phyloP scores from a whole-genome alignment of 306 rosid species.

The Vicia faba region DNA sequence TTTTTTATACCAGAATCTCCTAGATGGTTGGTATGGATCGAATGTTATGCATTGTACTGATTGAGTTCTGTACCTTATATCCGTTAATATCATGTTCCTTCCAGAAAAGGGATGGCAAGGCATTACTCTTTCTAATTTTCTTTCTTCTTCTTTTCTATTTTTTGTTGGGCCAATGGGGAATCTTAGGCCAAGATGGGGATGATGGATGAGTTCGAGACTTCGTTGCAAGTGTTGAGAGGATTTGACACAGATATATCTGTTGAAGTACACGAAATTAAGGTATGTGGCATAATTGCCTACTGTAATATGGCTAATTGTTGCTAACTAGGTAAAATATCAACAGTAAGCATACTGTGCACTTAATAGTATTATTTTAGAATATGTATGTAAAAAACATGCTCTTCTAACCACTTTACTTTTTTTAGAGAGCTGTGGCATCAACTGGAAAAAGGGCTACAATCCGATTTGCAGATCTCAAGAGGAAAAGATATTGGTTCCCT shows the following conservation, averaged over 20 bases:
- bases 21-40: slow-evolving; percentile 83
- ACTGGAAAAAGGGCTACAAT: slow-evolving; percentile 56
- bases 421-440: slow-evolving; percentile 69
- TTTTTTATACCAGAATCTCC: slow-evolving; percentile 93
- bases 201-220: slow-evolving; percentile 82
- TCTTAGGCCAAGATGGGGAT: slow-evolving; percentile 86
- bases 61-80: slow-evolving; percentile 20
- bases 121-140: slow-evolving; percentile 14
- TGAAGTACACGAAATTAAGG: slow-evolving; percentile 93
- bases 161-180: slow-evolving; percentile 13
- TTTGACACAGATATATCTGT: slow-evolving; percentile 74
- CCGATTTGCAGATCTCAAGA: slow-evolving; percentile 71
- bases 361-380: slow-evolving; percentile 17
- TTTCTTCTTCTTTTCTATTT: slow-evolving; percentile 9
- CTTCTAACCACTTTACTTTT: slow-evolving; percentile 32
- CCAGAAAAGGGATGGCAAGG: slow-evolving; percentile 4
- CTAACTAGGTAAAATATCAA: slow-evolving; percentile 10
- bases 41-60: slow-evolving; percentile 20
- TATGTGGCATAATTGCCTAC: slow-evolving; percentile 35
- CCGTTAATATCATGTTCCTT: slow-evolving; percentile 21
- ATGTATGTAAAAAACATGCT: slow-evolving; percentile 8
- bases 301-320: slow-evolving; percentile 8
- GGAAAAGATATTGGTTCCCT: slow-evolving; percentile 86
- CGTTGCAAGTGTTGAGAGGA: slow-evolving; percentile 86
- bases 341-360: slow-evolving; percentile 27